Evolutionary conservation across 148 eudicot species (phyloP).

Genomic region (Selenicereus undatus): DNA sequence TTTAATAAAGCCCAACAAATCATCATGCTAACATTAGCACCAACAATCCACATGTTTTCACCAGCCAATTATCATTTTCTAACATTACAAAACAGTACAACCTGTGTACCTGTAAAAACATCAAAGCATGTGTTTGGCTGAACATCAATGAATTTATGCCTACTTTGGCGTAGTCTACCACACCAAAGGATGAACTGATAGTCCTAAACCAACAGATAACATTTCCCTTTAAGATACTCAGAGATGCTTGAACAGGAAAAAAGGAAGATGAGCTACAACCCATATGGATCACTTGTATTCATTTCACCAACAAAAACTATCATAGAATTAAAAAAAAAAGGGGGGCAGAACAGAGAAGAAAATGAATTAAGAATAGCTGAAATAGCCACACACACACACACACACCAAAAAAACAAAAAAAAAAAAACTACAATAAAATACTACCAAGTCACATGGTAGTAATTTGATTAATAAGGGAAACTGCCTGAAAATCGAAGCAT

Average conservation of each 20-base stretch:
- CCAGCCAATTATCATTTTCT: not conserved
- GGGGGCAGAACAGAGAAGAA: not conserved
- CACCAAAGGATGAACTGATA: too few species aligned
- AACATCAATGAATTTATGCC: not conserved
- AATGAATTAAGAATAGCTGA: not conserved
- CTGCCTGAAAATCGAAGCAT: not conserved
- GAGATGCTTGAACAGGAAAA: not conserved
- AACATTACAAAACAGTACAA: not conserved
- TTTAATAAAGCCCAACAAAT: not conserved
- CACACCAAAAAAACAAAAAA: too few species aligned
- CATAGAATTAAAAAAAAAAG: not conserved
- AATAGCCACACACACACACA: not conserved
- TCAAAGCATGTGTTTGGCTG: not conserved
- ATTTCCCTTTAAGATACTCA: not conserved
- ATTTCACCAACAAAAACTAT: not conserved
- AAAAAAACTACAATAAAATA: not conserved
- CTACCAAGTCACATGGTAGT: not conserved
- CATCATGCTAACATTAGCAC: not conserved
- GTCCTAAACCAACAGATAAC: not conserved
- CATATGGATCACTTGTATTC: not conserved
- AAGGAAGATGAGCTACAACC: not conserved
- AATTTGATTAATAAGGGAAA: not conserved
- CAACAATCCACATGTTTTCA: not conserved
- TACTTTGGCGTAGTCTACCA: not conserved
- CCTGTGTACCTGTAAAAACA: not conserved